A percentile compares a stretch with the other conserved stretches of the same genome.
Conservation (phyloP, 2,329 filamentous ascomycete genomes). For the Colletotrichum sp. region DNA sequence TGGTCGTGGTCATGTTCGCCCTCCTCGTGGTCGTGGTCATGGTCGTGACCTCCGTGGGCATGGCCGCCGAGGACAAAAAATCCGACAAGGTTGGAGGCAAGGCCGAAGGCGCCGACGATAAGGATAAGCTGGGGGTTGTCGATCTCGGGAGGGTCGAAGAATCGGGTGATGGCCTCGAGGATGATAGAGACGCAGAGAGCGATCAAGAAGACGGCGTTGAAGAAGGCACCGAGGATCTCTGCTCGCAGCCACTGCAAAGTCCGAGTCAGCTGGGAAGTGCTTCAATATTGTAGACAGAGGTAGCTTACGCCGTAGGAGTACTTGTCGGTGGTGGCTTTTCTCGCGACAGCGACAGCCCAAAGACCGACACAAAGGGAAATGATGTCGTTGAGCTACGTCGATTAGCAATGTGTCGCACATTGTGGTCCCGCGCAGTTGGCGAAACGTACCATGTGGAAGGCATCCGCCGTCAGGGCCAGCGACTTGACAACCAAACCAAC, state of each 20-base stretch:
- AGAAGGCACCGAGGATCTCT: conserved; percentile 93
- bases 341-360: conserved; percentile 92
- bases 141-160: conserved; percentile 90
- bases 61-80: conserved; percentile 94
- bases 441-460: conserved; percentile 88
- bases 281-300: neutral
- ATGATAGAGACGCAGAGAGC: conserved; percentile 96
- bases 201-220: conserved; percentile 97
- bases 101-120: conserved; percentile 84
- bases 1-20: conserved; percentile 41
- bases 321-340: conserved; percentile 83
- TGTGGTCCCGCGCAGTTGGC: neutral
- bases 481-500: conserved; percentile 89
- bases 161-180: conserved; percentile 89
- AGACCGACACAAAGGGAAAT: conserved; percentile 90
- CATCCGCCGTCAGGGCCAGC: conserved; percentile 91
- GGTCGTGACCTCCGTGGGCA: conserved; percentile 69
- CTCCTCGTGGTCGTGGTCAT: conserved; percentile 53
- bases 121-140: conserved; percentile 85
- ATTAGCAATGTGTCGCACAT: conserved; percentile 21
- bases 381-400: conserved; percentile 87
- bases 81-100: conserved; percentile 87
- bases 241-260: conserved; percentile 86
- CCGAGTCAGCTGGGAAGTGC: neutral
- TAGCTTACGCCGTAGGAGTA: conserved; percentile 89